Conservation (phyloP, 225 moss, liverwort and hornwort genomes). For the Marchantia paleacea region DNA sequence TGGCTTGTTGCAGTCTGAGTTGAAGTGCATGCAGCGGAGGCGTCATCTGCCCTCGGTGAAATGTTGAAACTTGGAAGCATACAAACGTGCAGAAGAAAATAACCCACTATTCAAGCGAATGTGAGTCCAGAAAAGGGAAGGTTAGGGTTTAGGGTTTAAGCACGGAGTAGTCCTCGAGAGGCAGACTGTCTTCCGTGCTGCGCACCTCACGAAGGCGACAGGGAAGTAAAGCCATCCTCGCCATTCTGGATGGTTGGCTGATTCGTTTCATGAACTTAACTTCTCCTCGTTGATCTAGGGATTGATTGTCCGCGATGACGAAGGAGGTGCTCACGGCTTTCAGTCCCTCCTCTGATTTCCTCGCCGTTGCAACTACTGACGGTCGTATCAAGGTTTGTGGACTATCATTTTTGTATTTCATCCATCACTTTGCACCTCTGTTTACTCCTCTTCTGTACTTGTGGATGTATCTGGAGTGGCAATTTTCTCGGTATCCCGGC, state of each 20-base stretch:
- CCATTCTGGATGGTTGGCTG: background rate
- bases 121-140: background rate
- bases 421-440: background rate
- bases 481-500: background rate
- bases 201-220: background rate
- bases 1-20: no score
- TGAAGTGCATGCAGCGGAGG: no score
- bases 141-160: conserved; percentile 17
- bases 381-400: conserved; percentile 78
- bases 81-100: no score
- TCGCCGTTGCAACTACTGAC: conserved; percentile 77
- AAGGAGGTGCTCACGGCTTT: conserved; percentile 68
- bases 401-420: background rate
- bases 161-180: background rate
- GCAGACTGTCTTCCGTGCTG: background rate
- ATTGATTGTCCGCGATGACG: conserved; percentile 16
- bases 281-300: background rate
- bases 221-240: background rate
- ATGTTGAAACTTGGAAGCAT: no score
- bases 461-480: background rate
- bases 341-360: conserved; percentile 52
- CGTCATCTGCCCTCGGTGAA: no score
- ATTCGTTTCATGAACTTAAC: background rate
- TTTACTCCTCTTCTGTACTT: background rate
- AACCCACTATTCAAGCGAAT: no score